Evolutionary conservation across 2,329 filamentous ascomycete species (phyloP).

Genomic region (Botryotinia globosa): DNA sequence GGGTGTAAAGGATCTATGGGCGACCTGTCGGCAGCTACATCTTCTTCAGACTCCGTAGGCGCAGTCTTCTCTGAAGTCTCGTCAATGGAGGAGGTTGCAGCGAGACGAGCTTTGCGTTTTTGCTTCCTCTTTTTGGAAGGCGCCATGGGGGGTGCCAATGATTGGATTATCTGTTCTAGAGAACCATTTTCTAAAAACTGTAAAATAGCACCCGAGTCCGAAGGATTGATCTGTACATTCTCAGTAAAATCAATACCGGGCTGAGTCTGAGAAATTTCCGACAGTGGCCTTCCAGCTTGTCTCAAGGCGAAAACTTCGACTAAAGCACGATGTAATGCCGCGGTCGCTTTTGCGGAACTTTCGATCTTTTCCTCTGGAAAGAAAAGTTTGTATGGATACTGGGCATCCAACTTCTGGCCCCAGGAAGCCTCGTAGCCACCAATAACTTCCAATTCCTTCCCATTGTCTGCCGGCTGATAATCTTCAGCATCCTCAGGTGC

Average conservation of each 20-base stretch:
- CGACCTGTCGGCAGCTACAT: constrained; percentile 33
- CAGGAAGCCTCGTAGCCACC: constrained; percentile 48
- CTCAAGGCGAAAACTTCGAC: constrained; percentile 54
- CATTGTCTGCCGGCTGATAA: constrained; percentile 48
- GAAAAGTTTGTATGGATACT: constrained; percentile 44
- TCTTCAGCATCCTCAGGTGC: constrained; percentile 25
- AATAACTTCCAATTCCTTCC: constrained; percentile 53
- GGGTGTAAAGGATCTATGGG: constrained; percentile 28
- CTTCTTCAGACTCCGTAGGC: constrained; percentile 34
- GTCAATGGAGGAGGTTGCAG: constrained; percentile 21
- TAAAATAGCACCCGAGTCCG: constrained; percentile 28
- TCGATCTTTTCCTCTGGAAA: constrained; percentile 40
- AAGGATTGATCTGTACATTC: constrained; percentile 33
- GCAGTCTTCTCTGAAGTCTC: constrained; percentile 28
- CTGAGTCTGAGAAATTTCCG: constrained; percentile 25
- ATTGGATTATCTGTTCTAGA: constrained; percentile 26
- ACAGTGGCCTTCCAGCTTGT: constrained; percentile 41
- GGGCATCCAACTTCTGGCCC: constrained; percentile 40
- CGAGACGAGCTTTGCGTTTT: constrained; percentile 6
- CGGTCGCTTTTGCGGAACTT: constrained; percentile 40
- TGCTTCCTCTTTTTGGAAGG: constrained; percentile 14
- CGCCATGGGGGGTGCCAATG: constrained; percentile 18
- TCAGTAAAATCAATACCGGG: constrained; percentile 27
- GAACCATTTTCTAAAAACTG: constrained; percentile 26
- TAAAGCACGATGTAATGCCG: constrained; percentile 52